Conservation (phyloP, 73 alveolate genomes). For the Urostyla sp. region DNA sequence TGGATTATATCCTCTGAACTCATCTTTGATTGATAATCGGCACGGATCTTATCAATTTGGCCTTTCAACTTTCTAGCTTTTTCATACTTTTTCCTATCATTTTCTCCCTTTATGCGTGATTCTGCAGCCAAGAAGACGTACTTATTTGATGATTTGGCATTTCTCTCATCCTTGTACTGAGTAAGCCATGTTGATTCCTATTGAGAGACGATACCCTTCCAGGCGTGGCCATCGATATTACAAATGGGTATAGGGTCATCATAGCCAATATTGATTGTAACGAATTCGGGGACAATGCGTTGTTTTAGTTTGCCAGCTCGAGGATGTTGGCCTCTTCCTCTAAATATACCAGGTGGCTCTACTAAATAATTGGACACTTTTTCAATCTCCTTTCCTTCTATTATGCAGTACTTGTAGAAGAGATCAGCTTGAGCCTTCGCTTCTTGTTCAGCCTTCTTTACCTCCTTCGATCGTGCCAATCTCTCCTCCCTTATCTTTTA, state of each 20-base stretch:
- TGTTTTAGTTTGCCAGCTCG: slow-evolving; percentile 93
- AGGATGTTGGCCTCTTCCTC: slow-evolving; percentile 99
- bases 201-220: slow-evolving; percentile 97
- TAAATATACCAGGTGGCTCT: slow-evolving; percentile 98
- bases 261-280: slow-evolving; percentile 89
- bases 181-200: slow-evolving; percentile 98
- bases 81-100: slow-evolving; percentile 97
- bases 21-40: slow-evolving; percentile 87
- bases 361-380: slow-evolving; percentile 90
- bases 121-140: slow-evolving; percentile 96
- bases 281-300: slow-evolving; percentile 92
- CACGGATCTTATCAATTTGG: slow-evolving; percentile 84
- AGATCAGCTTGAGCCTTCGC: slow-evolving; percentile 83
- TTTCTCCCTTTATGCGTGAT: slow-evolving; percentile 94
- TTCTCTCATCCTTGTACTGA: slow-evolving; percentile 93
- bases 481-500: slow-evolving; percentile 81
- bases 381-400: slow-evolving; percentile 95
- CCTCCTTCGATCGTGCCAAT: slow-evolving; percentile 82
- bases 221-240: slow-evolving; percentile 94
- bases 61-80: slow-evolving; percentile 90
- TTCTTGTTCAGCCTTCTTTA: slow-evolving; percentile 86
- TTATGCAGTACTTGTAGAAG: slow-evolving; percentile 91
- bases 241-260: slow-evolving; percentile 84
- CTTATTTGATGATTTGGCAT: slow-evolving; percentile 74
- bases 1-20: slow-evolving; percentile 68